Evolutionary conservation across 1,139 yeast genomes (phyloP).

Genomic region (Geotrichum citri-aurantii): DNA sequence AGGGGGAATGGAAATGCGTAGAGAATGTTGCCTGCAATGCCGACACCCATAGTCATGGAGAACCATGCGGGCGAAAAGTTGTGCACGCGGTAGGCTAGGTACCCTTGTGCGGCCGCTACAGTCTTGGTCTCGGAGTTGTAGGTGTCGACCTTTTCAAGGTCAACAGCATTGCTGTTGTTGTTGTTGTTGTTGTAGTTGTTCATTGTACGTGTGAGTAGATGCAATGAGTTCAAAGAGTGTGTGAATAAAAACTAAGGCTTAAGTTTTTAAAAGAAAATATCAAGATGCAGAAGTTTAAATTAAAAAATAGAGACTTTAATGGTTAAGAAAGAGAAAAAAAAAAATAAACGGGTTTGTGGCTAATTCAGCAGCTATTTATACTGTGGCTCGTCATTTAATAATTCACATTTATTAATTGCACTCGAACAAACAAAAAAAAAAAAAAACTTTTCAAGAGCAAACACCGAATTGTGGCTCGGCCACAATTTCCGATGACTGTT

Average conservation of each 20-base stretch:
- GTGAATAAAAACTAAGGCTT: neutral
- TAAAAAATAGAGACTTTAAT: neutral
- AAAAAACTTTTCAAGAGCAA: no score
- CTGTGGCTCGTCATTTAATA: constrained; percentile 9
- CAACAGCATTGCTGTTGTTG: neutral
- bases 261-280: neutral
- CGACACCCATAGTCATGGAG: constrained; percentile 79
- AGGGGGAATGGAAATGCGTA: constrained; percentile 54
- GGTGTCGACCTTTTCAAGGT: neutral
- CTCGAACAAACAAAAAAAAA: neutral
- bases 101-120: neutral
- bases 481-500: neutral
- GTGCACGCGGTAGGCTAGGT: constrained; percentile 5
- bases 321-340: neutral
- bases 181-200: neutral
- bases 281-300: neutral
- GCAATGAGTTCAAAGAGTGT: neutral
- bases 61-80: constrained; percentile 42
- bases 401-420: neutral
- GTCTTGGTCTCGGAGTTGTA: neutral
- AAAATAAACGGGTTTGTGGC: constrained; percentile 1
- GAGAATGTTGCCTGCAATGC: constrained; percentile 58
- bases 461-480: neutral
- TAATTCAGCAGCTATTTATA: constrained; percentile 5
- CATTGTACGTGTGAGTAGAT: neutral